A percentile compares a stretch with the other conserved stretches of the same genome.
phyloP scores from a whole-genome alignment of 768 basidiomycete genomes.

The Mycena maculata region DNA sequence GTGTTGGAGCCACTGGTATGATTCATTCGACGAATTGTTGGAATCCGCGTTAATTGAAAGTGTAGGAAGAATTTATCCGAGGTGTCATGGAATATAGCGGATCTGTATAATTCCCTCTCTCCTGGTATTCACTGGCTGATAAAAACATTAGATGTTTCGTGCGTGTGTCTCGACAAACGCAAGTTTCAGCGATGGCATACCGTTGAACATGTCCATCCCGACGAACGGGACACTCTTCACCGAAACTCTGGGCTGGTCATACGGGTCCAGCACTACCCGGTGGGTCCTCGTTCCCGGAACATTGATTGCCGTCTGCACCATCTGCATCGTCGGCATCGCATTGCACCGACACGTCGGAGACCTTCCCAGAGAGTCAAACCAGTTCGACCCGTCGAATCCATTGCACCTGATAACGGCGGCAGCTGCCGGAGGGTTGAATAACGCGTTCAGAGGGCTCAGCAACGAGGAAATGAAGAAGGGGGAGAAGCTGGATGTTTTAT shows the following conservation, averaged over 20 bases:
- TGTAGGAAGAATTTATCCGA: neutral
- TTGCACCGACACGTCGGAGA: neutral
- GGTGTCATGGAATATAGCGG: neutral
- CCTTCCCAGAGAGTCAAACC: neutral
- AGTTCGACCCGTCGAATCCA: conserved; percentile 15
- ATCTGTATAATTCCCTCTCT: neutral
- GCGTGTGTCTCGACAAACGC: neutral
- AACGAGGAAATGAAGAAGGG: neutral
- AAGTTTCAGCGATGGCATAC: neutral
- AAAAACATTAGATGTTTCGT: neutral
- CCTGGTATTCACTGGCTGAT: neutral
- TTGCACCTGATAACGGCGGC: conserved; percentile 10
- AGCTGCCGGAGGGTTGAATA: neutral
- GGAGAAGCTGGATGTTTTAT: neutral
- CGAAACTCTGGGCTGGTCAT: conserved; percentile 3
- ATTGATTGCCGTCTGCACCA: neutral
- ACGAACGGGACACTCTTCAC: neutral
- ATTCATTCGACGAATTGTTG: neutral
- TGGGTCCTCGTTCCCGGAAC: conserved; percentile 13
- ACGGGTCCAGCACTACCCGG: neutral
- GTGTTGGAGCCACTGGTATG: too few relatives aligned
- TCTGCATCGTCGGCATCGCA: neutral
- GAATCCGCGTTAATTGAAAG: neutral
- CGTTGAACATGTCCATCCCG: neutral
- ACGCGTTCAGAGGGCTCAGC: neutral